phyloP scores from a whole-genome alignment of 192 early-diverging fungal genomes.

The Coemansia sp. region DNA sequence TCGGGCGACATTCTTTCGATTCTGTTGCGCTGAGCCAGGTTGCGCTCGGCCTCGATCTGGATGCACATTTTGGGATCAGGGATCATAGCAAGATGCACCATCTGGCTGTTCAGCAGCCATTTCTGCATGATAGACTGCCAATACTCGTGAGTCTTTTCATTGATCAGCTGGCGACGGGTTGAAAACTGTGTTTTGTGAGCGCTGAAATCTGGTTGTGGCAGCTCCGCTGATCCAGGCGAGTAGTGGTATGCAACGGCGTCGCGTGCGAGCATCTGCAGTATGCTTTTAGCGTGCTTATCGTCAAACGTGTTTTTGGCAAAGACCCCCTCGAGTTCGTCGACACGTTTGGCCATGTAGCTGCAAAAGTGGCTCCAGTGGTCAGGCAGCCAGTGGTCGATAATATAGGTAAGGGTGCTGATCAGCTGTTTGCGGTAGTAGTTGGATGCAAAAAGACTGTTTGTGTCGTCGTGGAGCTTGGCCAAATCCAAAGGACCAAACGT shows the following conservation, averaged over 20 bases:
- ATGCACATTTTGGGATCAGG: conserved; percentile 46
- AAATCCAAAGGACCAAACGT: conserved; percentile 47
- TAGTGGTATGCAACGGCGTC: conserved; percentile 52
- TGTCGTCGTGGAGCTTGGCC: conserved; percentile 46
- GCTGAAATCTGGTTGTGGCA: conserved; percentile 54
- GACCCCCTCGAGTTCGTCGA: conserved; percentile 57
- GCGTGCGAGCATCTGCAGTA: conserved; percentile 53
- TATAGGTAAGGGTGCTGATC: conserved; percentile 40
- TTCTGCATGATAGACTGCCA: conserved; percentile 45
- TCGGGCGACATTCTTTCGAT: conserved; percentile 30
- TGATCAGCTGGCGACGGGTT: conserved; percentile 36
- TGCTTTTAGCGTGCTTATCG: conserved; percentile 17
- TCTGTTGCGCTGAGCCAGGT: conserved; percentile 37
- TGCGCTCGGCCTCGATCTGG: conserved; percentile 53
- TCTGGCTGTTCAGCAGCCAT: conserved; percentile 40
- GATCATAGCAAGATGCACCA: conserved; percentile 43
- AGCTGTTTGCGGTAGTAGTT: conserved; percentile 54
- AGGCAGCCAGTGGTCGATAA: conserved; percentile 43
- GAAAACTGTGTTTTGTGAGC: conserved; percentile 59
- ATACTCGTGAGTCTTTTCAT: conserved; percentile 26
- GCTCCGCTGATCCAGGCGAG: conserved; percentile 27
- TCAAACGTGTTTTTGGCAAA: conserved; percentile 63
- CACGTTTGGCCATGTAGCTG: conserved; percentile 52
- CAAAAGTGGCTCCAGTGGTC: conserved; percentile 34
- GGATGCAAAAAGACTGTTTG: conserved; percentile 36